Base-by-base conservation (phyloP, 2,329 filamentous ascomycete genomes). In the Alternaria solani region DNA sequence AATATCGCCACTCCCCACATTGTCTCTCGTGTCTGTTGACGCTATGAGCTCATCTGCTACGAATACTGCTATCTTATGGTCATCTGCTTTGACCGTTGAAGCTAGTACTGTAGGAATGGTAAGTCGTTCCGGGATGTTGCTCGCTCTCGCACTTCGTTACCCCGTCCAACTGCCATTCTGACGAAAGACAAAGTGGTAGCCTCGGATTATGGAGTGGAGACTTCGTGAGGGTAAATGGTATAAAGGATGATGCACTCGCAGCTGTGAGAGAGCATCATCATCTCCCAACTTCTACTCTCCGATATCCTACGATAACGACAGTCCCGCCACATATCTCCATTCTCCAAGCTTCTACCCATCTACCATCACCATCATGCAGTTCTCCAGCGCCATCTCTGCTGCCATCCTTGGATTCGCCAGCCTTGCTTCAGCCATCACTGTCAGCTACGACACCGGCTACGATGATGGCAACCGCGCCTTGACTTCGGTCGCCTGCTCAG, bases 381-480 rank as follows among this genome's bases (percentile, higher is more conserved):
- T 77, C 70, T 69, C 67, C 64, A 61, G 42, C 47, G 64, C 64
- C 61, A 51, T 70, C 52, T 64, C 71, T 26, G 62, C 73, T 39
- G 51, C 69, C 42, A 67, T 63, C 58, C 66, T 75, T 48, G 65
- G 68, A 57, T 66, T 76, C 38, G 67, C 72, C 52, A 71, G 68
- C 61, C 63, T 77, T 36, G 59, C 73, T 36, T 73, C 71, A n/a
- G 75, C 75, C 56, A 75, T 76, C 66, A 69, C 74, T 48, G 90
- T 93, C 72, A 89, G 89, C 65, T 94, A 89, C 79, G 91, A 94
- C 80, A 79, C 81, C 20, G 87, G 85, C 73, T 95, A 92, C 80
- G 91, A 94, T 73, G 81, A 89, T 64, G 75, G 75, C 46, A 66
- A 67, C 61, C 85, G 87, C 59, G 82, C 85, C 44, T 76, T 94